Conservation (phyloP, 768 basidiomycete species). For the Suillus luteus region DNA sequence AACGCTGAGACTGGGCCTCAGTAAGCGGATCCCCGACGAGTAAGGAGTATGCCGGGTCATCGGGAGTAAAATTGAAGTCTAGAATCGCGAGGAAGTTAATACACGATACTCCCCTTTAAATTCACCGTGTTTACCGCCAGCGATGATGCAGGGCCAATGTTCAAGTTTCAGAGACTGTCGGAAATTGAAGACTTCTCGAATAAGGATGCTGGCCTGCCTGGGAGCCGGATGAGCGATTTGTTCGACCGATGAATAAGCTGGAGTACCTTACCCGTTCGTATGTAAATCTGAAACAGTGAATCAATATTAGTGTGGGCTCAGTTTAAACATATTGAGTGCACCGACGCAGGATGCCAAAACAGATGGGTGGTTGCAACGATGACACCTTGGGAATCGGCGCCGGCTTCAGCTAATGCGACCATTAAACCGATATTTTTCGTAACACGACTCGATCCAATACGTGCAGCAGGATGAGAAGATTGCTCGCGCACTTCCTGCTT, state of each 20-base stretch:
- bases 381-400: slow-evolving; percentile 50
- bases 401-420: slow-evolving; percentile 58
- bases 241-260: background rate
- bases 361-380: slow-evolving; percentile 88
- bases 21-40: slow-evolving; percentile 64
- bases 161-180: slow-evolving; percentile 43
- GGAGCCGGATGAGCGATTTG: background rate
- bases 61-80: slow-evolving; percentile 93
- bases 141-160: slow-evolving; percentile 79
- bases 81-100: slow-evolving; percentile 7
- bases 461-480: slow-evolving; percentile 32
- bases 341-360: slow-evolving; percentile 92
- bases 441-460: slow-evolving; percentile 59
- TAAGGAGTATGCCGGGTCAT: slow-evolving; percentile 81
- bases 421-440: slow-evolving; percentile 84
- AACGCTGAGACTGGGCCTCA: slow-evolving; percentile 48
- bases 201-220: slow-evolving; percentile 78
- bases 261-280: slow-evolving; percentile 80
- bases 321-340: slow-evolving; percentile 14
- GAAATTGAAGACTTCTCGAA: slow-evolving; percentile 63
- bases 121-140: slow-evolving; percentile 61
- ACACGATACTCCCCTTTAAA: background rate
- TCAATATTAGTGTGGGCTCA: background rate
- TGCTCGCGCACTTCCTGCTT: slow-evolving; percentile 51
- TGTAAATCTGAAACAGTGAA: slow-evolving; percentile 37